phyloP scores from a whole-genome alignment of 495 filamentous ascomycete species.

The Aspergillus bertholletiae region DNA sequence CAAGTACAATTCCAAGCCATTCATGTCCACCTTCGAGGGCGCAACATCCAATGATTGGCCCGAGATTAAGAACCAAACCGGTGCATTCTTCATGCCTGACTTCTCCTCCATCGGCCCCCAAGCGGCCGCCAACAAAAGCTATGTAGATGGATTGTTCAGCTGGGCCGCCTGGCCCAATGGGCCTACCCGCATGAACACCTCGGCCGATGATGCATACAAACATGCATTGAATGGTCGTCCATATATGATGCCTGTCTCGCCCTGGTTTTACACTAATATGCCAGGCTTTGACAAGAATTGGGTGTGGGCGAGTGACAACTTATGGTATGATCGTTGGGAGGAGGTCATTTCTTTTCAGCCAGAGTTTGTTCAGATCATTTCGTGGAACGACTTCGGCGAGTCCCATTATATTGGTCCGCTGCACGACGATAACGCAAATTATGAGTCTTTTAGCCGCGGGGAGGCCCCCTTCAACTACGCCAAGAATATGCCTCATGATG shows the following conservation, averaged over 20 bases:
- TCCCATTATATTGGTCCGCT: constrained; percentile 63
- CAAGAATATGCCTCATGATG: constrained; percentile 44
- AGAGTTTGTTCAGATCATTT: constrained; percentile 48
- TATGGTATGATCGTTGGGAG: constrained; percentile 69
- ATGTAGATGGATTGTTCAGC: constrained; percentile 56
- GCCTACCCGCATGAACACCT: constrained; percentile 43
- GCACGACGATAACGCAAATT: constrained; percentile 18
- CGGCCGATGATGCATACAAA: constrained; percentile 55
- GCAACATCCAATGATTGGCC: constrained; percentile 52
- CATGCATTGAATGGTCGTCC: constrained; percentile 45
- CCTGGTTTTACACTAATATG: constrained; percentile 68
- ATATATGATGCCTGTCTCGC: constrained; percentile 73
- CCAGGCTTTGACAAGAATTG: constrained; percentile 65
- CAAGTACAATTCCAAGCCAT: constrained; percentile 46
- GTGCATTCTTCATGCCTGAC: constrained; percentile 56
- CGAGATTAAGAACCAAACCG: constrained; percentile 43
- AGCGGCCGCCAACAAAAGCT: constrained; percentile 3
- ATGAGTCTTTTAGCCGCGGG: constrained; percentile 39
- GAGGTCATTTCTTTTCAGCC: constrained; percentile 59
- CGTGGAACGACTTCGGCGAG: constrained; percentile 71
- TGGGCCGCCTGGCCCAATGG: constrained; percentile 71
- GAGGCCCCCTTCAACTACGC: constrained; percentile 46
- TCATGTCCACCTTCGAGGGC: constrained; percentile 71
- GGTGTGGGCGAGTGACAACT: constrained; percentile 62
- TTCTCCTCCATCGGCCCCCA: constrained; percentile 56